Evolutionary conservation across 176 grass and related monocot genomes (phyloP), one percentile per base, ranked within the genome.

Genomic region (Oryza rufipogon): DNA sequence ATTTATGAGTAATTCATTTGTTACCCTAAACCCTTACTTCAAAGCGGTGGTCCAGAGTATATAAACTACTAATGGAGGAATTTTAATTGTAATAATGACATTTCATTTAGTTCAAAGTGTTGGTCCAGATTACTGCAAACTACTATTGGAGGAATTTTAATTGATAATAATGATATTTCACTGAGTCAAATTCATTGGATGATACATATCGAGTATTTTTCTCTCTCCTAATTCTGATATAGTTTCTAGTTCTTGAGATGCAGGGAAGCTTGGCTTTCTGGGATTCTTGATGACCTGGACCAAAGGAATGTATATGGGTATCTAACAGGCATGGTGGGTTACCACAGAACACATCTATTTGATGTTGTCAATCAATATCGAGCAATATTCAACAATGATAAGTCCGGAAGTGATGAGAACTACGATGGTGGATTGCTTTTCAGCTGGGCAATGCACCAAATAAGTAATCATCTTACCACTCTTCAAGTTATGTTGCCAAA

Each of bases 301-400:
- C 93, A 88, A 81, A 89, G 93, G 64, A 99, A 94, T 85, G 91
- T 86, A 45, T 99, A 99, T 73, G 97, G 96, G 15, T 96, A 94
- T 72, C 85, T 99, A 30, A 94, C 91, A 90, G 97, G 88, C 65
- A 99, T 96, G 89, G 93, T 99, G 34, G 66, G 68, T 74, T 96
- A 88, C 91, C 94, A 99, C 63, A 91, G 93, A 66, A 92, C 49
- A 16, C 86, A 99, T 89, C 84, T 99, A 64, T 99, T 99, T 84
- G 97, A 99, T 92, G 84, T 99, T 86, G 97, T 99, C 76, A 99
- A 95, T 80, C 97, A 99, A 83, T 96, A 99, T 68, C 85, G 97
- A 36, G 93, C 97, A 7, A 99, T 99, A 83, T 99, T 99, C 86
- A 99, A 90, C 86, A 99, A 99, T 89, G 93, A 96, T 86, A 96